Evolutionary conservation across 768 basidiomycete genomes (phyloP).

Genomic region (Amanita pseudoporphyria): DNA sequence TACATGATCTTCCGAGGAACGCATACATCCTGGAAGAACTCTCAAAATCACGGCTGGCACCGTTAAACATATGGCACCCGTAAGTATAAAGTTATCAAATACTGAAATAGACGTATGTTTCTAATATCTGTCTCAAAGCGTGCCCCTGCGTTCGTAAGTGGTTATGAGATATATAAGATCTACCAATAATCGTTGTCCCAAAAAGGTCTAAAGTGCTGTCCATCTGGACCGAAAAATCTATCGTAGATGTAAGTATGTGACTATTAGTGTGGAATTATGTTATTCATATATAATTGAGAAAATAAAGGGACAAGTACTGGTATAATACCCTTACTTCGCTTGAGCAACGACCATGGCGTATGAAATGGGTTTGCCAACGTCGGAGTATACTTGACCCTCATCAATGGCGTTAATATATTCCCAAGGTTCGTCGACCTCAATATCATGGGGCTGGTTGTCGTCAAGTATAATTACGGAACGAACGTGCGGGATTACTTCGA

Average conservation of each 20-base stretch:
- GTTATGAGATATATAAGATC: too few species aligned
- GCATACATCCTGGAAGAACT: too few species aligned
- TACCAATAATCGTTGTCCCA: background rate
- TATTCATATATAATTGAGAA: background rate
- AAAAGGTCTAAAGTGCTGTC: background rate
- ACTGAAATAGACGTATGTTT: too few species aligned
- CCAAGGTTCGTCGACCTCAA: slow-evolving; percentile 47
- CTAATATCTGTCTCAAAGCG: too few species aligned
- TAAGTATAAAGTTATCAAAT: too few species aligned
- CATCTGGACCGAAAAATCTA: too few species aligned
- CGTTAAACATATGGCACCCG: too few species aligned
- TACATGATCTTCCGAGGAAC: too few species aligned
- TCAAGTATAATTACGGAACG: slow-evolving; percentile 51
- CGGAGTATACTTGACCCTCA: slow-evolving; percentile 20
- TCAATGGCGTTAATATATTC: slow-evolving; percentile 39
- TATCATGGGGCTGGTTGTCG: slow-evolving; percentile 30
- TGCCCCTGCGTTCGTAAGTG: too few species aligned
- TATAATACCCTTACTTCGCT: slow-evolving; percentile 1
- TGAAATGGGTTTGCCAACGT: slow-evolving; percentile 16
- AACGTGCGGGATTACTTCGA: slow-evolving; percentile 44
- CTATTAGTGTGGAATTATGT: background rate
- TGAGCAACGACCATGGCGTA: slow-evolving; percentile 30
- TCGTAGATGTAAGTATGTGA: background rate
- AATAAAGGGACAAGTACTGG: background rate
- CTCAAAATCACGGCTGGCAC: too few species aligned